Conservation (phyloP, 2,329 filamentous ascomycete genomes). For the Alternaria sp. region DNA sequence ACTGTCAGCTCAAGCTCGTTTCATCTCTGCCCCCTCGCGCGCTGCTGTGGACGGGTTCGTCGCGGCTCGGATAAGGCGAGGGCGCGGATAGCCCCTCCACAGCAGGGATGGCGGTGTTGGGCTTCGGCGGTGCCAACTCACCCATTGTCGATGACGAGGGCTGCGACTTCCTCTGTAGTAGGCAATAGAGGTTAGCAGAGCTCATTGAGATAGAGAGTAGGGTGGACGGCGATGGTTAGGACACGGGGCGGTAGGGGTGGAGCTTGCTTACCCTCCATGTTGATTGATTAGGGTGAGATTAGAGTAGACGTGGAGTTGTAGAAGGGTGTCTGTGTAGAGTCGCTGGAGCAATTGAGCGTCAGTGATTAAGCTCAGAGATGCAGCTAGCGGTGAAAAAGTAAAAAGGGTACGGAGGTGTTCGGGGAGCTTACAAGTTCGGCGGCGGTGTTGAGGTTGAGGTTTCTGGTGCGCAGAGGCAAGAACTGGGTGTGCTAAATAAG, state of each 20-base stretch:
- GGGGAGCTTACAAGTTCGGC: slow-evolving; percentile 46
- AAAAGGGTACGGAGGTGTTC: slow-evolving; percentile 33
- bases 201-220: slow-evolving; percentile 41
- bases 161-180: slow-evolving; percentile 95
- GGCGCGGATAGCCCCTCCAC: slow-evolving; percentile 49
- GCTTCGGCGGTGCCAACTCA: slow-evolving; percentile 67
- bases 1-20: slow-evolving; percentile 49
- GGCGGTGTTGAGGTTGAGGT: slow-evolving; percentile 46
- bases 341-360: slow-evolving; percentile 43
- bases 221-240: slow-evolving; percentile 26
- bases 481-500: slow-evolving; percentile 54
- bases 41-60: slow-evolving; percentile 34
- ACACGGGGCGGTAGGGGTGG: slow-evolving; percentile 32
- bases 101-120: slow-evolving; percentile 46
- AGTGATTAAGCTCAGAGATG: slow-evolving; percentile 36
- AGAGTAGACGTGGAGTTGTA: slow-evolving; percentile 43
- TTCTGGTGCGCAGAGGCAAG: slow-evolving; percentile 51
- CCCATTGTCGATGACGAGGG: slow-evolving; percentile 99
- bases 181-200: slow-evolving; percentile 45
- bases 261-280: slow-evolving; percentile 73
- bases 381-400: slow-evolving; percentile 31
- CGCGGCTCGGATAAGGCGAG: slow-evolving; percentile 32
- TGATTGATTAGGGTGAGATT: slow-evolving; percentile 56
- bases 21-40: slow-evolving; percentile 26
- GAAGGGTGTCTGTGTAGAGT: slow-evolving; percentile 40